Percentiles rank a stretch among this genome's conserved stretches.
Evolutionary conservation across 345 rosid genomes (phyloP).

Genomic region (Abelmoschus esculentus): DNA sequence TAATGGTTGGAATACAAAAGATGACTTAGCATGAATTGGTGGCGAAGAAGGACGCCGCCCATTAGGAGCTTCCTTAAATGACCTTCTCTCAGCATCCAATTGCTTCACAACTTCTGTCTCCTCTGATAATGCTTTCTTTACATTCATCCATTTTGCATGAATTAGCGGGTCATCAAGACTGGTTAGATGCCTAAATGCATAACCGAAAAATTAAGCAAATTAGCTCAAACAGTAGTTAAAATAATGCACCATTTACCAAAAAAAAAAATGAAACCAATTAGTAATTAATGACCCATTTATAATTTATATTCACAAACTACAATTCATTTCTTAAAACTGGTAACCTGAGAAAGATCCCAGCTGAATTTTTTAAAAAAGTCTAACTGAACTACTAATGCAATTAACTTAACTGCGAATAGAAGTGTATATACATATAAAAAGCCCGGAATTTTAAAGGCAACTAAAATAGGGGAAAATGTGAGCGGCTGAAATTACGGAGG

Average conservation of each 20-base stretch:
- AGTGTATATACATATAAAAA: background rate
- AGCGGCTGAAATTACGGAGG: background rate
- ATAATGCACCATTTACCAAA: too few relatives aligned
- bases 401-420: background rate
- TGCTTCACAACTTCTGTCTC: constrained; percentile 92
- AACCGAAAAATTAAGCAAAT: background rate
- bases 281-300: background rate
- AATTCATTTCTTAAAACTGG: background rate
- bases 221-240: background rate
- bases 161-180: constrained; percentile 1
- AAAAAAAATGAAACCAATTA: background rate
- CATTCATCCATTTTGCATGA: constrained; percentile 85
- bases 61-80: constrained; percentile 73
- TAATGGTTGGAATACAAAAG: constrained; percentile 89
- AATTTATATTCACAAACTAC: background rate
- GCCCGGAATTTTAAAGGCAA: background rate
- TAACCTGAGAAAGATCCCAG: background rate
- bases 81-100: constrained; percentile 85
- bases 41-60: constrained; percentile 82
- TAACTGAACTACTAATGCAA: background rate
- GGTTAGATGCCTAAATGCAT: constrained; percentile 2
- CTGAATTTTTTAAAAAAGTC: background rate
- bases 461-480: background rate
- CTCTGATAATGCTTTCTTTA: constrained; percentile 78
- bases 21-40: constrained; percentile 70